Evolutionary conservation across 768 basidiomycete species (phyloP), one percentile per base, ranked within the genome.

Genomic region (Podaxis sp.): DNA sequence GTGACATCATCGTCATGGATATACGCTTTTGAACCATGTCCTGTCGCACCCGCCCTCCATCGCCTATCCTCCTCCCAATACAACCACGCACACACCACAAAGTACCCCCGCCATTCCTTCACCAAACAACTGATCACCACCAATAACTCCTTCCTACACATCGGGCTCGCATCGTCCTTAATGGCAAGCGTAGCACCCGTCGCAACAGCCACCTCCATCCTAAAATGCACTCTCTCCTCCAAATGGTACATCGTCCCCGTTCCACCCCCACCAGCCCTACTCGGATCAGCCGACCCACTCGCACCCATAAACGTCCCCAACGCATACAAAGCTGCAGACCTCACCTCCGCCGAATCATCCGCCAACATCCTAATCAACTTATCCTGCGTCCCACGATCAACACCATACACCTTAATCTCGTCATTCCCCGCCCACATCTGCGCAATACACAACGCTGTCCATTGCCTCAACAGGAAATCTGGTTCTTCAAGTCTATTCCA

Each of bases 371-470:
- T 78, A 57, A 95, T 88, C 28, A 97, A 80, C 64, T 89, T 88
- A 67, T 95, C 91, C 72, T 95, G 95, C 22, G 91, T 87, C 3
- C 87, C 88, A 52, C 80, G 79, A 69, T 90, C 87, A 24, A 95
- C 89, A 1, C 91, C 94, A 64, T 88, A 83, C 9, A 89, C 85
- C 73, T 94, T 96, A 64, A 93, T 90, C 64, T 95, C 93, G 72
- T 98, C 96, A 67, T 93, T 91, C 9, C 80, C 83, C 63, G 95
- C 94, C 97, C 97, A 99, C 71, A 99, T 87, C 71, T 95, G 92
- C 15, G 89, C 93, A 61, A 99, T 93, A 72, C 95, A 96, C 44
- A 99, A 77, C 11, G 93, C 87, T 33, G 88, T 88, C 97, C 97
- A 99, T 69, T 98, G 96, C 60, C 96, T 84, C 57, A 99, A 80